Percentiles rank a stretch among this genome's conserved stretches.
Evolutionary conservation across 345 rosid species (phyloP).

Genomic region (Corchorus olitorius): DNA sequence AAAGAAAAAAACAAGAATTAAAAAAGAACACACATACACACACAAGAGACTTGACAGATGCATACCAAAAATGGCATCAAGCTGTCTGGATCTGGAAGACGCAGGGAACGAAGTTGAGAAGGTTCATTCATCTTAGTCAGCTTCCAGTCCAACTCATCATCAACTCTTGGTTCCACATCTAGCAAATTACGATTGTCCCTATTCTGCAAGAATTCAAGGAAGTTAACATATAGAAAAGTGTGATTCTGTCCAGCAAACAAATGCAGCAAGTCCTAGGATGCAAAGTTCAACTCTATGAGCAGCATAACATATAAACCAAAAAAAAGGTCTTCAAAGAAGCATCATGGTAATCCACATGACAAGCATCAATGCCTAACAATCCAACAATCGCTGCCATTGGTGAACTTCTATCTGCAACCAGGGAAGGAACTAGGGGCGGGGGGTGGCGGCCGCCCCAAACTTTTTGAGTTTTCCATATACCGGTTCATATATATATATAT

Average conservation of each 20-base stretch:
- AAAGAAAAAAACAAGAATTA: too few relatives aligned
- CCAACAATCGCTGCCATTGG: conserved; percentile 51
- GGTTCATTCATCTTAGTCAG: conserved; percentile 59
- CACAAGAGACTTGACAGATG: neutral
- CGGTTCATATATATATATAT: too few relatives aligned
- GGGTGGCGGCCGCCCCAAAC: too few relatives aligned
- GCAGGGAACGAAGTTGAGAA: conserved; percentile 57
- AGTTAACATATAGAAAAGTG: neutral
- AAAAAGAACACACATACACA: too few relatives aligned
- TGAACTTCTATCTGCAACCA: conserved; percentile 43
- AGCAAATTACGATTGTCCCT: conserved; percentile 48
- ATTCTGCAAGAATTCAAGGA: conserved; percentile 40
- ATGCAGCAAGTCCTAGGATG: neutral
- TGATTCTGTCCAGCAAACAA: neutral
- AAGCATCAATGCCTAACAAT: conserved; percentile 33
- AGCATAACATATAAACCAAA: conserved; percentile 10
- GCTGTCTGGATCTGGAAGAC: conserved; percentile 67
- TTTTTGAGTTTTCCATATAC: too few relatives aligned
- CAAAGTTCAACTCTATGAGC: conserved; percentile 7
- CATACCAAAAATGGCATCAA: conserved; percentile 50
- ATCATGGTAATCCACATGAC: neutral
- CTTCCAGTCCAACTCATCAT: conserved; percentile 66
- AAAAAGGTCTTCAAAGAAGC: conserved; percentile 16
- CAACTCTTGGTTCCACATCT: conserved; percentile 60
- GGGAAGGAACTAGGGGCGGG: too few relatives aligned